Evolutionary conservation across 331 rosid genomes (phyloP).

Genomic region (Saraca asoca): DNA sequence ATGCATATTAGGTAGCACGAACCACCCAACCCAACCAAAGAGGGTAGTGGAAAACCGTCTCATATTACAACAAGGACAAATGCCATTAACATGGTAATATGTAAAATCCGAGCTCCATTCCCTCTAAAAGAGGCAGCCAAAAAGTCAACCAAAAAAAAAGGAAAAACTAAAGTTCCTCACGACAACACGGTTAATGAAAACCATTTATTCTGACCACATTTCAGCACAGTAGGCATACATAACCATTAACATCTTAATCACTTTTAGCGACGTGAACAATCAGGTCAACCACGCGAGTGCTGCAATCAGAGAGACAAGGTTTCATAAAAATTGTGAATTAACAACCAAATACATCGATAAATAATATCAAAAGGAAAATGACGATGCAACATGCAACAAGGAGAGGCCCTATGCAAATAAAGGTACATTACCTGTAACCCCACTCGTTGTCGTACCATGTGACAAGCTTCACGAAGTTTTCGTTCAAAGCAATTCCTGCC

Average conservation of each 20-base stretch:
- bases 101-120: slow-evolving; percentile 1
- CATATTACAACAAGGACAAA: not conserved
- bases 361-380: too few species aligned
- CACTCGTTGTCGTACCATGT: slow-evolving; percentile 78
- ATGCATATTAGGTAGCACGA: too few species aligned
- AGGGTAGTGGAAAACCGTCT: not conserved
- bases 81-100: not conserved
- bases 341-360: too few species aligned
- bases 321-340: too few species aligned
- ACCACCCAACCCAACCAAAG: not conserved
- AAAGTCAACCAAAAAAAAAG: slow-evolving; percentile 4
- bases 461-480: slow-evolving; percentile 55
- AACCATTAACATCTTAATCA: slow-evolving; percentile 24
- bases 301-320: slow-evolving; percentile 34
- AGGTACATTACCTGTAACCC: slow-evolving; percentile 70
- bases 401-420: not conserved
- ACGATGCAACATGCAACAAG: not conserved
- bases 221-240: too few species aligned
- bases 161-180: slow-evolving; percentile 12
- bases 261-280: slow-evolving; percentile 49
- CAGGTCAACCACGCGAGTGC: slow-evolving; percentile 72
- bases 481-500: slow-evolving; percentile 75
- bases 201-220: slow-evolving; percentile 41
- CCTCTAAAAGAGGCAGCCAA: slow-evolving; percentile 21
- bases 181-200: slow-evolving; percentile 10